Evolutionary conservation across 306 rosid species (phyloP), one percentile per base, ranked within the genome.

Genomic region (Gleditsia sinensis): DNA sequence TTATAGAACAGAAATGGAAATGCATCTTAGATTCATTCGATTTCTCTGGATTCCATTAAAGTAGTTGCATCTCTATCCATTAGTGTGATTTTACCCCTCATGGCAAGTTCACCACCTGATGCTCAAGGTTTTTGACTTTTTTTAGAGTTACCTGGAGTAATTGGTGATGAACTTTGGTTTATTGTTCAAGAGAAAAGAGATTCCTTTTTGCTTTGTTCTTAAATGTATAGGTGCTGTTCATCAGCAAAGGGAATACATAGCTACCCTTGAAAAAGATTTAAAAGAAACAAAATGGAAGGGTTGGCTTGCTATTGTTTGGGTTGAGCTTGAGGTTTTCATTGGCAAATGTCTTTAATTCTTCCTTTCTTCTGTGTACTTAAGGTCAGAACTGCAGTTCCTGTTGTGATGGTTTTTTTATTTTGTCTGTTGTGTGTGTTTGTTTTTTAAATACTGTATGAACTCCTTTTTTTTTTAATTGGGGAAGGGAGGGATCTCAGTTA

Each of bases 401-500:
- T 28, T 28, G 32, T 28, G 32, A 4, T 28, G 32, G 32, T 28
- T 28, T n/a, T n/a, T n/a, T n/a, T n/a, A n/a, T n/a, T n/a, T n/a
- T n/a, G n/a, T n/a, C n/a, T n/a, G n/a, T n/a, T n/a, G n/a, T 39
- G 1, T 42, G 49, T 13, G 17, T 42, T 59, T 69, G 49, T 48
- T 21, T 61, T 24, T 45, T 30, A 27, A n/a, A 60, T 59, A 6
- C 27, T 10, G 14, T 19, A 10, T 23, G 20, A 27, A 62, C 72
- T 24, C n/a, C n/a, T n/a, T n/a, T 53, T 74, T 58, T 33, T 10
- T 74, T 64, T 73, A 33, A 42, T 69, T 75, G 55, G 71, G 37
- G 43, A 69, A 62, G 75, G 74, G 33, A 7, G 48, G 72, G 34
- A 34, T 73, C 79, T 84, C 72, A 81, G 25, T 48, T 37, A 72